Percentiles rank a stretch among this genome's conserved stretches.
phyloP scores from a whole-genome alignment of 306 rosid species.

The Cyamopsis tetragonoloba region DNA sequence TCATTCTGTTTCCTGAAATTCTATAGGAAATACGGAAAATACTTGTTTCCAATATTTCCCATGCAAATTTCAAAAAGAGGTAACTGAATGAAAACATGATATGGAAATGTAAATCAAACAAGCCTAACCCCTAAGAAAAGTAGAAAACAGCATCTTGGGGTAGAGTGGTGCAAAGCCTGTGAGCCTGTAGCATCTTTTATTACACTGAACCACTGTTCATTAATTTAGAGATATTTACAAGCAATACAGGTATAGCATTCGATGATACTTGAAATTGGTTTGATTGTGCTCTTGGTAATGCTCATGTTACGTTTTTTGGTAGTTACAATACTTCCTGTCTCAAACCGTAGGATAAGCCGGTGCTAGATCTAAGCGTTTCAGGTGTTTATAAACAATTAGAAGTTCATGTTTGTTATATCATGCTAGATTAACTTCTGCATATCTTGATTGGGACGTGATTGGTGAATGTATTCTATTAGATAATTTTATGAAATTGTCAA shows the following conservation, averaged over 20 bases:
- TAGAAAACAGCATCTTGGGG: too few relatives aligned
- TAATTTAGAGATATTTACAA: constrained; percentile 4
- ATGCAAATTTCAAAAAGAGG: too few relatives aligned
- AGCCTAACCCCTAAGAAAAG: too few relatives aligned
- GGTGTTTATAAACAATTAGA: not conserved
- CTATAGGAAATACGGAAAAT: too few relatives aligned
- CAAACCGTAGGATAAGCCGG: not conserved
- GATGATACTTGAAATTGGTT: not conserved
- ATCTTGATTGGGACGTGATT: constrained; percentile 7
- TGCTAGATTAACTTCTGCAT: not conserved
- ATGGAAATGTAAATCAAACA: too few relatives aligned
- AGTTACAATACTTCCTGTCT: not conserved
- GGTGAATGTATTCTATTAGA: constrained; percentile 11
- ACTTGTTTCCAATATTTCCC: too few relatives aligned
- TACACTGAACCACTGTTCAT: not conserved
- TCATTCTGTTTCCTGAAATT: too few relatives aligned
- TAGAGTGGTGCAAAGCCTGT: not conserved
- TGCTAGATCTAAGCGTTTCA: not conserved
- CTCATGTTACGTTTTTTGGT: not conserved
- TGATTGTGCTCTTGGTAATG: not conserved
- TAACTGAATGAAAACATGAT: too few relatives aligned
- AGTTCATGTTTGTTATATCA: not conserved
- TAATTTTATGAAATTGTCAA: not conserved
- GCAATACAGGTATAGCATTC: constrained; percentile 3
- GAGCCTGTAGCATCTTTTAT: not conserved